Conservation (phyloP, 73 alveolate genomes). For the Loxodes magnus region DNA sequence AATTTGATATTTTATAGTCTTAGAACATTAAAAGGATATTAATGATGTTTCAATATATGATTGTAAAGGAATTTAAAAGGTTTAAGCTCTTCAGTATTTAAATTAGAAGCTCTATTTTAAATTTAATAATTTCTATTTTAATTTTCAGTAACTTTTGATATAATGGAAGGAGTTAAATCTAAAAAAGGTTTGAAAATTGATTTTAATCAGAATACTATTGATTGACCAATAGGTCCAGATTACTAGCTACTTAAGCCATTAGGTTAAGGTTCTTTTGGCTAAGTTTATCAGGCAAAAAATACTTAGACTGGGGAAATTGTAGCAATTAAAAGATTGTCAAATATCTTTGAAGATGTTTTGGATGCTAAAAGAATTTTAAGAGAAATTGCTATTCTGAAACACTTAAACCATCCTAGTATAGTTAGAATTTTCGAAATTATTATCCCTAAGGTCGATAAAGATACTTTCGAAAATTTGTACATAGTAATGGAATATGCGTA, state of each 20-base stretch:
- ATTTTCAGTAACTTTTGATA: too few relatives aligned
- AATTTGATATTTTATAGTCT: too few relatives aligned
- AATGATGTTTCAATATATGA: too few relatives aligned
- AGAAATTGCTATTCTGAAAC: constrained; percentile 56
- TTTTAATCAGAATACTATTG: too few relatives aligned
- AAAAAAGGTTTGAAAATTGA: too few relatives aligned
- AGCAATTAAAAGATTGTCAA: constrained; percentile 12
- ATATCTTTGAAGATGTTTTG: constrained; percentile 63
- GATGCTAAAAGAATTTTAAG: constrained; percentile 77
- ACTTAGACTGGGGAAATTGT: constrained; percentile 19
- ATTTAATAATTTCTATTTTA: too few relatives aligned
- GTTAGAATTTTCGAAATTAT: constrained; percentile 41
- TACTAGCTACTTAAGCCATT: constrained; percentile 57
- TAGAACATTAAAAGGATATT: too few relatives aligned
- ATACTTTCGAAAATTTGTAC: constrained; percentile 48
- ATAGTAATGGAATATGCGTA: constrained; percentile 70
- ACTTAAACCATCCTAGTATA: constrained; percentile 56
- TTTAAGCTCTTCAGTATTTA: too few relatives aligned
- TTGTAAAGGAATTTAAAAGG: too few relatives aligned
- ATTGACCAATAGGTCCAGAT: constrained; percentile 67
- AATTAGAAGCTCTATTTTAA: too few relatives aligned
- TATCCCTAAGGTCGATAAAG: constrained; percentile 51
- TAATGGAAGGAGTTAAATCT: too few relatives aligned
- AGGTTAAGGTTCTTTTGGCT: constrained; percentile 42
- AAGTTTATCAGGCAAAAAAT: constrained; percentile 22